phyloP scores from a whole-genome alignment of 495 filamentous ascomycete species.

The Neurospora pannonica region DNA sequence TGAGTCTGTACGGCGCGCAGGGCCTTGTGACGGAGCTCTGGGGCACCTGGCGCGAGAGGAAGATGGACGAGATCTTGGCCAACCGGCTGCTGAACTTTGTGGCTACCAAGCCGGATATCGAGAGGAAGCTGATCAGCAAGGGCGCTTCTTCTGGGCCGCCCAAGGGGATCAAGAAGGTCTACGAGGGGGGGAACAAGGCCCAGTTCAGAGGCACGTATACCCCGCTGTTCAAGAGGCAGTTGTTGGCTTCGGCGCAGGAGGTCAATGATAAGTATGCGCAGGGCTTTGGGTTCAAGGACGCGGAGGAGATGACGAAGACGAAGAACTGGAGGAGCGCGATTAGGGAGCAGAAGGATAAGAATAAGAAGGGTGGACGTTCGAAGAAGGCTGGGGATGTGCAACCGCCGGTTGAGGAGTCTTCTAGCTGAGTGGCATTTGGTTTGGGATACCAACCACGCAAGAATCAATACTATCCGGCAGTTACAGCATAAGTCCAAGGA shows the following conservation, averaged over 20 bases:
- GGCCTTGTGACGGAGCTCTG: conserved; percentile 69
- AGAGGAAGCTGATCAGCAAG: conserved; percentile 1
- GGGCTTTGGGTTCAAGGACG: conserved; percentile 50
- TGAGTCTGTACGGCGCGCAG: conserved; percentile 44
- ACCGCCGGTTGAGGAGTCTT: not conserved
- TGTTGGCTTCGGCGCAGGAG: conserved; percentile 55
- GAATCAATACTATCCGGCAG: not conserved
- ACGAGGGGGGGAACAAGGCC: conserved; percentile 57
- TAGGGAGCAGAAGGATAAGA: conserved; percentile 11
- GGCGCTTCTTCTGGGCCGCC: conserved; percentile 13
- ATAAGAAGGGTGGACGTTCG: conserved; percentile 16
- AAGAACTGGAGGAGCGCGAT: conserved; percentile 26
- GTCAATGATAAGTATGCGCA: conserved; percentile 70
- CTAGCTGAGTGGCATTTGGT: not conserved
- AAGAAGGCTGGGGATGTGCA: conserved; percentile 1
- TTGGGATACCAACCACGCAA: not conserved
- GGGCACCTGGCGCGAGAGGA: conserved; percentile 69
- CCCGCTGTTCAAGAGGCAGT: conserved; percentile 55
- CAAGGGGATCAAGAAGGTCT: conserved; percentile 48
- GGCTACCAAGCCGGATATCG: conserved; percentile 39
- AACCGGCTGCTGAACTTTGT: conserved; percentile 56
- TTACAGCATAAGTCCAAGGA: not conserved
- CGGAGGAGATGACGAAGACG: conserved; percentile 33
- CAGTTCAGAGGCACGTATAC: conserved; percentile 57
- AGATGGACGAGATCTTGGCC: conserved; percentile 81